Percentiles rank a stretch among this genome's conserved stretches.
These are phyloP conservation scores for Aaosphaeria pasadenensis DNA, from an alignment of 2,329 filamentous ascomycete species.

Conservation along the genomic window DNA sequence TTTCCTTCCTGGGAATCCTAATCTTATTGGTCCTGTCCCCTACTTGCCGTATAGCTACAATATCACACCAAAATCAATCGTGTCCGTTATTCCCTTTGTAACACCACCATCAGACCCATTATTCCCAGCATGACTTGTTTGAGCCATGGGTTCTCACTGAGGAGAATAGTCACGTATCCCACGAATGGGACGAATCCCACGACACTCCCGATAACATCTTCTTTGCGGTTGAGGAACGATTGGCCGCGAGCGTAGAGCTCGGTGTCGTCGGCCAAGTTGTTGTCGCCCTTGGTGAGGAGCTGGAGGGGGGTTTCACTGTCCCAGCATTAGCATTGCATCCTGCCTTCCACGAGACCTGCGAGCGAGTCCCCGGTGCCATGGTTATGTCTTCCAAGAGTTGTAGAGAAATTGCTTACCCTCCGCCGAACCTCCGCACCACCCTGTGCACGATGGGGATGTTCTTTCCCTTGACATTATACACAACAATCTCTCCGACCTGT, in stretches of 20 bases:
- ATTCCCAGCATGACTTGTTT: conserved; percentile 93
- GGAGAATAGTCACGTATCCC: conserved; percentile 92
- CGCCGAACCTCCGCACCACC: conserved; percentile 70
- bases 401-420: conserved; percentile 44
- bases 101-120: conserved; percentile 89
- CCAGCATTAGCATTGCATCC: not conserved
- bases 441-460: conserved; percentile 97
- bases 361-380: too few species aligned
- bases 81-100: conserved; percentile 73
- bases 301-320: conserved; percentile 51
- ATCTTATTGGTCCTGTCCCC: too few species aligned
- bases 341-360: too few species aligned
- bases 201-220: conserved; percentile 92
- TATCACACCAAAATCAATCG: too few species aligned
- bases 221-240: conserved; percentile 74
- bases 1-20: too few species aligned
- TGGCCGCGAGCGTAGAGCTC: conserved; percentile 85
- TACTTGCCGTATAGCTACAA: too few species aligned
- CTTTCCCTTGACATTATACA: conserved; percentile 86
- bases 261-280: conserved; percentile 90
- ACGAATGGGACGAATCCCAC: conserved; percentile 90
- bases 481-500: conserved; percentile 69
- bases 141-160: conserved; percentile 94
- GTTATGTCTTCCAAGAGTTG: too few species aligned
- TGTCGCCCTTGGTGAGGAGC: conserved; percentile 95